These are phyloP conservation scores for Pseudocercospora fijiensis DNA, from an alignment of 2,329 filamentous ascomycete genomes.

Conservation along the genomic window DNA sequence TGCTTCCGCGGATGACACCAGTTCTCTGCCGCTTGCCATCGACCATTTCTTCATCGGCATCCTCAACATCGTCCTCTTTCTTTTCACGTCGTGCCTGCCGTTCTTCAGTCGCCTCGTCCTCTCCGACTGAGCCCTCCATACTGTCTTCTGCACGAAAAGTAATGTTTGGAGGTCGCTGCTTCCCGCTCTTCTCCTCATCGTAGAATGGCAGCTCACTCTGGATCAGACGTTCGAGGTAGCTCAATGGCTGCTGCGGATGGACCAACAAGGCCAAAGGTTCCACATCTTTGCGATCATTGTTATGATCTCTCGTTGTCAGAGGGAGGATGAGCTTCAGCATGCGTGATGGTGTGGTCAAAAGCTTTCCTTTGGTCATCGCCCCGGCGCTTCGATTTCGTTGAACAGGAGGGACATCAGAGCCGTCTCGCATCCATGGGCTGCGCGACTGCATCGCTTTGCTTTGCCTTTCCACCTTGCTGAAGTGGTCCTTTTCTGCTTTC, in stretches of 20 bases:
- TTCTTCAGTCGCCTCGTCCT: constrained; percentile 17
- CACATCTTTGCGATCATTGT: constrained; percentile 65
- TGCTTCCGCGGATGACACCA: constrained; percentile 40
- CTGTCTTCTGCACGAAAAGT: constrained; percentile 79
- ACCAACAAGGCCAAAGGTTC: constrained; percentile 82
- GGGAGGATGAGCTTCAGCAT: constrained; percentile 80
- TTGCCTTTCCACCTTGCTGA: constrained; percentile 43
- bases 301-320: constrained; percentile 61
- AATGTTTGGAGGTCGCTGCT: constrained; percentile 69
- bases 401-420: constrained; percentile 59
- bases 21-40: constrained; percentile 51
- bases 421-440: constrained; percentile 66
- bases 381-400: constrained; percentile 52
- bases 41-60: constrained; percentile 52
- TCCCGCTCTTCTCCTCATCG: constrained; percentile 53
- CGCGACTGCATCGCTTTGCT: constrained; percentile 58
- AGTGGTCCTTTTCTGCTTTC: constrained; percentile 49
- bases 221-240: constrained; percentile 83
- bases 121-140: constrained; percentile 56
- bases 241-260: constrained; percentile 86
- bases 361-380: constrained; percentile 69
- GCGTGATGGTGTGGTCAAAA: constrained; percentile 76
- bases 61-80: constrained; percentile 37
- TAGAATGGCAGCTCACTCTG: constrained; percentile 77
- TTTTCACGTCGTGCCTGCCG: constrained; percentile 30